Percentiles rank a stretch among this genome's conserved stretches.
phyloP scores from a whole-genome alignment of 2,329 filamentous ascomycete species.

The Elsinoe batatas region DNA sequence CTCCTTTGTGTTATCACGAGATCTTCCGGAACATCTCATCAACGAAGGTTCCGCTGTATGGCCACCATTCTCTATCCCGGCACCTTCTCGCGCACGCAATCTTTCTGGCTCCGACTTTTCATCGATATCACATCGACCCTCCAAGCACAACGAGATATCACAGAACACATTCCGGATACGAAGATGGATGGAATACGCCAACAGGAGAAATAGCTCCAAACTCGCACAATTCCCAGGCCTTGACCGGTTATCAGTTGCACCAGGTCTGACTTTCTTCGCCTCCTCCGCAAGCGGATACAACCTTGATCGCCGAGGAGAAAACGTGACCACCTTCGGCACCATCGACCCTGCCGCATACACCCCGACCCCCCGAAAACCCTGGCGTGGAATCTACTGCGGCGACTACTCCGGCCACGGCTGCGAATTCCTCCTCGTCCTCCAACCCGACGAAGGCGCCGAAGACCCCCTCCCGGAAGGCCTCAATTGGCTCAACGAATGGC shows the following conservation, averaged over 20 bases:
- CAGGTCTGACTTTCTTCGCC: constrained; percentile 14
- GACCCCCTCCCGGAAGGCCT: constrained; percentile 31
- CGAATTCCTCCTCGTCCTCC: constrained; percentile 76
- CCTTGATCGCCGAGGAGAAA: constrained; percentile 40
- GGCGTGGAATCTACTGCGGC: constrained; percentile 83
- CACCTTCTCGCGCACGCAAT: constrained; percentile 47
- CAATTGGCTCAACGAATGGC: constrained; percentile 25
- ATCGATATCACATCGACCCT: constrained; percentile 41
- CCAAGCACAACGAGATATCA: constrained; percentile 49
- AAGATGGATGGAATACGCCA: constrained; percentile 61
- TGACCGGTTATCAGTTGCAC: constrained; percentile 18
- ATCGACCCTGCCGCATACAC: constrained; percentile 67
- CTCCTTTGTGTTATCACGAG: constrained; percentile 57
- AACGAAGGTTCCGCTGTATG: constrained; percentile 45
- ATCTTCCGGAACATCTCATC: constrained; percentile 35
- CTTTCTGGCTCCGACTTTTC: constrained; percentile 36
- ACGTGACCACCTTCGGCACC: constrained; percentile 57
- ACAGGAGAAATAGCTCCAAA: constrained; percentile 23
- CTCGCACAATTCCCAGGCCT: constrained; percentile 21
- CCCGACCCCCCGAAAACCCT: constrained; percentile 69
- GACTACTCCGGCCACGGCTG: constrained; percentile 83
- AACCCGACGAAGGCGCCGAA: constrained; percentile 47
- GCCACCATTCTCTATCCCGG: constrained; percentile 65
- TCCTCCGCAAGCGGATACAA: constrained; percentile 16
- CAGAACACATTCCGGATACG: constrained; percentile 63